Conservation (phyloP, 345 rosid genomes). For the Citropsis articulata region DNA sequence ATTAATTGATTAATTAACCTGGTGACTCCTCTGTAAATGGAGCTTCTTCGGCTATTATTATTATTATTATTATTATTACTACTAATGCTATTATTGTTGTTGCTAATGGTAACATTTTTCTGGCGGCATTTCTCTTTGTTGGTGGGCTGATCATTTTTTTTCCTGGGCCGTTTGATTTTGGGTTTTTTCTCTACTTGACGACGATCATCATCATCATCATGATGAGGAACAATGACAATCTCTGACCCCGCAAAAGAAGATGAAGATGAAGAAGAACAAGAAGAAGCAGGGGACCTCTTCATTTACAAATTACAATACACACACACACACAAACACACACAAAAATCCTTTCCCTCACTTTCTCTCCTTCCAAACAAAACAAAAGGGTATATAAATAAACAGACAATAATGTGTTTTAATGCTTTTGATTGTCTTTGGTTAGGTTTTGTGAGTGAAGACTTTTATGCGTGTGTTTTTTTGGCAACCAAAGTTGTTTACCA, state of each 20-base stretch:
- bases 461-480: constrained; percentile 2
- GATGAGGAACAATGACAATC: not conserved
- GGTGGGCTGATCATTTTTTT: constrained; percentile 25
- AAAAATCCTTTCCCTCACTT: not conserved
- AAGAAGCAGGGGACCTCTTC: constrained; percentile 55
- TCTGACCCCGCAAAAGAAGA: constrained; percentile 25
- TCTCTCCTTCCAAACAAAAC: not conserved
- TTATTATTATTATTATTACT: constrained; percentile 26
- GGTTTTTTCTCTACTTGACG: constrained; percentile 17
- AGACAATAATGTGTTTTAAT: not conserved
- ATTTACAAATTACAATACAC: constrained; percentile 25
- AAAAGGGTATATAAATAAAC: not conserved
- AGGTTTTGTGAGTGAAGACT: constrained; percentile 6
- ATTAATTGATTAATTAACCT: constrained; percentile 32
- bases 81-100: not conserved
- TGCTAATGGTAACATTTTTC: not conserved
- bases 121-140: constrained; percentile 24
- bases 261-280: constrained; percentile 38
- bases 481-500: constrained; percentile 65
- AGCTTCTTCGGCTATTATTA: constrained; percentile 81
- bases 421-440: not conserved
- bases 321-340: not conserved
- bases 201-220: not conserved
- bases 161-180: constrained; percentile 51
- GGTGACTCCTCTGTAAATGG: constrained; percentile 96